phyloP scores from a whole-genome alignment of 129 eudicot species.

The Tanacetum coccineum region DNA sequence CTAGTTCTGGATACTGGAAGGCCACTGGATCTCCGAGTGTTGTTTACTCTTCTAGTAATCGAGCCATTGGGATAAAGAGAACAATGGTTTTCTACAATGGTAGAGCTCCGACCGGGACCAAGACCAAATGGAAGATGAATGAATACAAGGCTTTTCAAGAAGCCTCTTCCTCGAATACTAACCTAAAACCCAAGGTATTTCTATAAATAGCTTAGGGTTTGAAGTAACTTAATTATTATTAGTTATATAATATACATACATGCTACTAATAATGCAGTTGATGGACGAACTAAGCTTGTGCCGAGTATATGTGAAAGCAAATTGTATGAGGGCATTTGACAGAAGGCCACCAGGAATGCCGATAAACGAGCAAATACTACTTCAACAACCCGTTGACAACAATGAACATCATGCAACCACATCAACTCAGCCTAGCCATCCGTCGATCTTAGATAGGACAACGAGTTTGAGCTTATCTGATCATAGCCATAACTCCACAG shows the following conservation, averaged over 20 bases:
- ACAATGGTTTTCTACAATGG: slow-evolving; percentile 71
- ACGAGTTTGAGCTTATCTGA: slow-evolving; percentile 12
- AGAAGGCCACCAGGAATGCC: slow-evolving; percentile 34
- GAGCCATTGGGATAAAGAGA: slow-evolving; percentile 49
- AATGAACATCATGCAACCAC: slow-evolving; percentile 17
- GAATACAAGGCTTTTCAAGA: slow-evolving; percentile 49
- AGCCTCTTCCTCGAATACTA: slow-evolving; percentile 29
- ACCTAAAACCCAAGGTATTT: slow-evolving; percentile 32
- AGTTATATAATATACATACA: neutral
- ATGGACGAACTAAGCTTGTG: slow-evolving; percentile 55
- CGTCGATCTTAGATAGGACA: neutral
- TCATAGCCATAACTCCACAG: slow-evolving; percentile 24
- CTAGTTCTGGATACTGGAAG: slow-evolving; percentile 62
- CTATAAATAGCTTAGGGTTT: neutral
- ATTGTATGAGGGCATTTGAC: slow-evolving; percentile 50
- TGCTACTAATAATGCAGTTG: slow-evolving; percentile 26
- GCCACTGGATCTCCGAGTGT: slow-evolving; percentile 61
- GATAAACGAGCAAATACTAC: slow-evolving; percentile 6
- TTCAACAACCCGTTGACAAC: slow-evolving; percentile 15
- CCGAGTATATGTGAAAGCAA: slow-evolving; percentile 48
- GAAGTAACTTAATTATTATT: neutral
- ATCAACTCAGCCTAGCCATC: slow-evolving; percentile 18
- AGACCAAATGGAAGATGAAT: slow-evolving; percentile 74
- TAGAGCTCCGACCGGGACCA: slow-evolving; percentile 51
- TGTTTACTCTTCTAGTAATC: slow-evolving; percentile 47